Evolutionary conservation across 2,329 filamentous ascomycete genomes (phyloP).

Genomic region (Aspergillus sp.): DNA sequence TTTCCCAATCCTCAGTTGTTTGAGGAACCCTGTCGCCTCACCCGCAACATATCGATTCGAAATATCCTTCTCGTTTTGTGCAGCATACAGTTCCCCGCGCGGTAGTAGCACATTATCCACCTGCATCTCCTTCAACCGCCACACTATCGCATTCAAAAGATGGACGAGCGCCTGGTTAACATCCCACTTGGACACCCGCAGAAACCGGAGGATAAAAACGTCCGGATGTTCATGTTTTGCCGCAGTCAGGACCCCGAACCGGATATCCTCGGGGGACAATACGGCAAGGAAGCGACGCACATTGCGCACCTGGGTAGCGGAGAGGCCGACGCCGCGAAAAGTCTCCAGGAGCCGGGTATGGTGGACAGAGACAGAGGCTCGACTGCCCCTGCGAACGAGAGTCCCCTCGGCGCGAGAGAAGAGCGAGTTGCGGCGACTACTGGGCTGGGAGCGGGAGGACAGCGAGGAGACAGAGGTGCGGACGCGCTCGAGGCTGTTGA

Average conservation of each 20-base stretch:
- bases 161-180: slow-evolving; percentile 85
- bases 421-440: slow-evolving; percentile 35
- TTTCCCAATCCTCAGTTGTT: slow-evolving; percentile 81
- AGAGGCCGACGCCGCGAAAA: slow-evolving; percentile 10
- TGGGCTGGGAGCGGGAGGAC: slow-evolving; percentile 26
- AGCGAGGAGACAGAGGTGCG: slow-evolving; percentile 27
- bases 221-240: slow-evolving; percentile 92
- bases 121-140: slow-evolving; percentile 75
- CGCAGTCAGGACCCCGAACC: slow-evolving; percentile 81
- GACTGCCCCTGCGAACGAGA: slow-evolving; percentile 71
- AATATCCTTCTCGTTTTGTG: slow-evolving; percentile 51
- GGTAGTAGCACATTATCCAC: slow-evolving; percentile 82
- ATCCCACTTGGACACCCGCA: slow-evolving; percentile 86
- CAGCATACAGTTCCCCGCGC: slow-evolving; percentile 66
- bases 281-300: slow-evolving; percentile 75
- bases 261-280: slow-evolving; percentile 71
- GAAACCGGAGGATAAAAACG: slow-evolving; percentile 72
- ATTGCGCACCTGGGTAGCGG: slow-evolving; percentile 61
- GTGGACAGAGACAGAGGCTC: slow-evolving; percentile 47
- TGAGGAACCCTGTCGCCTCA: slow-evolving; percentile 70
- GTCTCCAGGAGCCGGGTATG: slow-evolving; percentile 9
- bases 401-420: slow-evolving; percentile 3
- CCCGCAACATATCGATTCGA: slow-evolving; percentile 54
- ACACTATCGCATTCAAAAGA: slow-evolving; percentile 85
- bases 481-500: slow-evolving; percentile 39